A percentile compares a stretch with the other conserved stretches of the same genome.
Conservation (phyloP, 306 rosid genomes). For the Adenanthera pavonina region DNA sequence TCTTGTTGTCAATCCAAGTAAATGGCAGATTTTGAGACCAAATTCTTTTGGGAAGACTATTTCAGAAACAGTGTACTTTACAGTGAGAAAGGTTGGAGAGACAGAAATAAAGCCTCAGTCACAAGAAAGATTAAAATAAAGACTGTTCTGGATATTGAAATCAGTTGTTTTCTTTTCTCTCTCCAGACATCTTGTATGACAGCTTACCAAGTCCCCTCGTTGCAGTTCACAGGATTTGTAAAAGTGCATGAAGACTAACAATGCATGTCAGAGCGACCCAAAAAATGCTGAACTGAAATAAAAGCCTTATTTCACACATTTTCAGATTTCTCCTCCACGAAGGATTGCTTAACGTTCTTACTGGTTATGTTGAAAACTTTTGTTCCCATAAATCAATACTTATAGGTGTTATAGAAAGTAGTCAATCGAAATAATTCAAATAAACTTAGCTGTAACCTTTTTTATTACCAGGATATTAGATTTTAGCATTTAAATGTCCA, state of each 20-base stretch:
- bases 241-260: conserved; percentile 15
- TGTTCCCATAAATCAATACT: not conserved
- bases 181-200: not conserved
- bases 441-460: not conserved
- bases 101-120: conserved; percentile 9
- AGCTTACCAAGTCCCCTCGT: not conserved
- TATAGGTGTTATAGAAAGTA: not conserved
- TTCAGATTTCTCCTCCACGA: conserved; percentile 3
- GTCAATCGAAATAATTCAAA: conserved; percentile 8
- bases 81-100: not conserved
- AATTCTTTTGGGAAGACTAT: conserved; percentile 18
- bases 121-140: not conserved
- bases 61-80: conserved; percentile 3
- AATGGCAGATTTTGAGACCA: conserved; percentile 17
- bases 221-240: conserved; percentile 7
- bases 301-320: conserved; percentile 1
- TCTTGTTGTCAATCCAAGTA: not conserved
- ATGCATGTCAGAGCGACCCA: not conserved
- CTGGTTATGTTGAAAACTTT: conserved; percentile 1
- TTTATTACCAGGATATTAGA: conserved; percentile 7
- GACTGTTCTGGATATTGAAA: not conserved
- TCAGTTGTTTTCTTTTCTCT: not conserved
- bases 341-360: conserved; percentile 1
- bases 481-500: conserved; percentile 34
- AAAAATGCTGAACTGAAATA: not conserved